These are phyloP conservation scores for Globisporangium abappressorium DNA, from an alignment of 352 stramenopile species.

Conservation along the genomic window DNA sequence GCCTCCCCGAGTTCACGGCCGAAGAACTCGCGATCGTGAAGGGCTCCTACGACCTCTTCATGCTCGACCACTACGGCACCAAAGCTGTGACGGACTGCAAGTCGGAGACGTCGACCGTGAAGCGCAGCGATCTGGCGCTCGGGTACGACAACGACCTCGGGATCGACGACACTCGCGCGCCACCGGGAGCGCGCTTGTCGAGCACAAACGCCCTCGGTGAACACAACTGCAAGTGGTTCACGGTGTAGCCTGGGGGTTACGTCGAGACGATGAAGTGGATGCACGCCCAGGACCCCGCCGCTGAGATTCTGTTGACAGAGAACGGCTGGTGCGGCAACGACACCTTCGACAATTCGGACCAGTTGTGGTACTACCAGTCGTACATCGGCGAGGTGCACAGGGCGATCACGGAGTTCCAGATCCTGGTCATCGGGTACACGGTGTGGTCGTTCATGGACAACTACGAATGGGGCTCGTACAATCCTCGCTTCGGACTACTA, in stretches of 20 bases:
- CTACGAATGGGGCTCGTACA: conserved; percentile 91
- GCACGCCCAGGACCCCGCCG: too few species aligned
- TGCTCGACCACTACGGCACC: conserved; percentile 91
- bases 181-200: too few species aligned
- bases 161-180: too few species aligned
- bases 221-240: too few species aligned
- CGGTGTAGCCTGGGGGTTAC: too few species aligned
- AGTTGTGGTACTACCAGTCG: conserved; percentile 10
- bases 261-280: too few species aligned
- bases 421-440: conserved; percentile 89
- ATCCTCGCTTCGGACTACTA: conserved; percentile 22
- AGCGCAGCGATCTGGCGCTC: too few species aligned
- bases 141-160: too few species aligned
- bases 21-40: conserved; percentile 39
- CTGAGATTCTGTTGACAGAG: conserved; percentile 20
- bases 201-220: too few species aligned
- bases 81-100: too few species aligned
- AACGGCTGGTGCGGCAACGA: conserved; percentile 12
- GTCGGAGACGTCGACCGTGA: too few species aligned
- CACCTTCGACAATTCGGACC: conserved; percentile 6
- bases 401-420: conserved; percentile 51
- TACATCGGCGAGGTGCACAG: conserved; percentile 45
- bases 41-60: conserved; percentile 91
- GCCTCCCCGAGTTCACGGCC: too few species aligned
- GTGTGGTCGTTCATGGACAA: conserved; percentile 94